Evolutionary conservation across 805 yeast genomes (phyloP), one percentile per base, ranked within the genome.

Genomic region (Helenozyma baotianmanensis): DNA sequence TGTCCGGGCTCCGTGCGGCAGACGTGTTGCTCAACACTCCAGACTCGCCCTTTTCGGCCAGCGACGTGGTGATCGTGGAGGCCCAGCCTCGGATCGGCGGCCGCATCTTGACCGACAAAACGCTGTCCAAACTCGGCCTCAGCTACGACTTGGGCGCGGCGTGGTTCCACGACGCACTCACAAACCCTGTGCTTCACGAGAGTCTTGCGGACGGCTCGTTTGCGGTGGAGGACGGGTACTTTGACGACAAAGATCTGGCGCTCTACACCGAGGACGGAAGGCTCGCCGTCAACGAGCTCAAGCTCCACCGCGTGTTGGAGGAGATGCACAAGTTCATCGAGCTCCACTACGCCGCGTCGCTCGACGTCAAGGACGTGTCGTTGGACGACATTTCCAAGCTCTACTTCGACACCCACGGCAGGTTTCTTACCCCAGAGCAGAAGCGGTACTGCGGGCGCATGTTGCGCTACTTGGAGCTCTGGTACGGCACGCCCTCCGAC

Each of bases 111-210:
- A 53, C 59, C 17, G 47, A 42, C 21, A 33, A 42, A 19, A 30
- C 33, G 16, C 39, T 28, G 27, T 39, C 47, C 25, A 38, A 38
- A n/a, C 23, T 44, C 6, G 54, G 55, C 3, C 37, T 48, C 17
- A 49, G 58, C 3, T 80, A 81, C 46, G 95, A 87, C 52, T 43
- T 86, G n/a, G 96, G 96, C 1, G 96, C 95, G 0, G 74, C 88
- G 4, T 88, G 96, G 96, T 84, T 83, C 51, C 96, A 88, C 51
- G 95, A 86, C 44, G 76, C 88, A 0, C 58, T 86, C 24, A 65
- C 72, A 21, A 88, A 88, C 52, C 69, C 71, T 2, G 61, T 83
- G 14, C 80, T 85, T 47, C 68, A 72, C 27, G 74, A 71, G 35
- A 77, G 65, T 6, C 55, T 54, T 7, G 42, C 42, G 8, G 43